Base-by-base conservation (phyloP, 768 basidiomycete species). In the Trametes meyenii region DNA sequence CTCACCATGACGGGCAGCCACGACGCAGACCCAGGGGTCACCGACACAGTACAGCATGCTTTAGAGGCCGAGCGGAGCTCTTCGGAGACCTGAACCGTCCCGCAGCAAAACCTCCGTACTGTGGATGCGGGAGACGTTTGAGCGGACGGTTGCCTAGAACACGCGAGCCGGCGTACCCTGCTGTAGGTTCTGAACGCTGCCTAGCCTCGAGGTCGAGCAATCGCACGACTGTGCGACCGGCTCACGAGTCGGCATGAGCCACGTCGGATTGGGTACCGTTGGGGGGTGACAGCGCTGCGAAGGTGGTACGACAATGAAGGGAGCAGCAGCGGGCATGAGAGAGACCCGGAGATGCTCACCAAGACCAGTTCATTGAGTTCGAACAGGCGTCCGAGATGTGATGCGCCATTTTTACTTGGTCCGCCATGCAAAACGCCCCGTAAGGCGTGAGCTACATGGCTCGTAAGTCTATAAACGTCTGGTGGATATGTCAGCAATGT, bases 201-300 rank as follows among this genome's bases (percentile, higher is more conserved):
- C 58, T 33, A 12, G 57, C 62, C 57, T 58, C 62, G 57, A 58
- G 62, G 57, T 23, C 14, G 13, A 11, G 21, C 35, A 2, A 16
- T 58, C 57, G 57, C 57, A 63, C 62, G 62, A 23, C 29, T 63
- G 62, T 63, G 62, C 45, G 62, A 63, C 62, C n/a, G 11, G 21
- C 39, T 49, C 33, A 6, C 14, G 29, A 36, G 33, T 3, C 5
- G 51, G 24, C 40, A 51, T 45, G 39, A 39, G 39, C 33, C 29
- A 52, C 35, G 50, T 21, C 49, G 49, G 57, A 58, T 58, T 58
- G 57, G 57, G 39, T 58, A 43, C 57, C 50, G 39, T 17, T n/a
- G 19, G 3, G 26, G 39, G 55, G 45, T 38, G 21, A 26, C 19
- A 24, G 43, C 44, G 35, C 13, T 16, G 24, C 17, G 24, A n/a